Evolutionary conservation across 164 flowering plant genomes (phyloP).

Genomic region (Nelumbo lutea): DNA sequence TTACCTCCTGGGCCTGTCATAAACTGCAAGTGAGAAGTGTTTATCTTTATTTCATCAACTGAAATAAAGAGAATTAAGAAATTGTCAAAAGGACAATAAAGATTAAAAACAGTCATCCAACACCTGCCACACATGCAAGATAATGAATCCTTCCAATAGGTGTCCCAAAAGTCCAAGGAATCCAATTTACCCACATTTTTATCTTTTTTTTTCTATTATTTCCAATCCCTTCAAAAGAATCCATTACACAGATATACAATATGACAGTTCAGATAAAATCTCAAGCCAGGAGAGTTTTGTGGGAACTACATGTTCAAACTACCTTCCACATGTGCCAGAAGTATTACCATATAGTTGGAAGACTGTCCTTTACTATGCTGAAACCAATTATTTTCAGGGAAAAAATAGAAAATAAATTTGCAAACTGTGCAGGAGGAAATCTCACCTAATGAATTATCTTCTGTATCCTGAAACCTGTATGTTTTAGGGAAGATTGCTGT

Average conservation of each 20-base stretch:
- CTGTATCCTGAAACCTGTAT: constrained; percentile 33
- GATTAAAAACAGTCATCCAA: not conserved
- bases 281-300: not conserved
- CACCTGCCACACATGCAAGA: not conserved
- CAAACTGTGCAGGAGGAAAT: not conserved
- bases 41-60: not conserved
- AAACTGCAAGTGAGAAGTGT: not conserved
- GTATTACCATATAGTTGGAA: not conserved
- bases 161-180: not conserved
- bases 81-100: not conserved
- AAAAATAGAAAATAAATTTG: not conserved
- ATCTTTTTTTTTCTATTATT: not conserved
- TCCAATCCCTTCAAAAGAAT: not conserved
- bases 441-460: constrained; percentile 74
- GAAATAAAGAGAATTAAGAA: not conserved
- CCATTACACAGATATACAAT: not conserved
- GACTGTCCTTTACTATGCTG: not conserved
- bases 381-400: not conserved
- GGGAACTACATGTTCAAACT: not conserved
- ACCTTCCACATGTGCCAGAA: not conserved
- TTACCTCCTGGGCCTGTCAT: constrained; percentile 70
- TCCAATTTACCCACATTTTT: not conserved
- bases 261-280: too few species aligned
- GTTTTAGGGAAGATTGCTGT: constrained; percentile 78
- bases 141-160: not conserved